Evolutionary conservation across 371 early-diverging fungal genomes (phyloP), one percentile per base, ranked within the genome.

Genomic region (Syncephalis fuscata): DNA sequence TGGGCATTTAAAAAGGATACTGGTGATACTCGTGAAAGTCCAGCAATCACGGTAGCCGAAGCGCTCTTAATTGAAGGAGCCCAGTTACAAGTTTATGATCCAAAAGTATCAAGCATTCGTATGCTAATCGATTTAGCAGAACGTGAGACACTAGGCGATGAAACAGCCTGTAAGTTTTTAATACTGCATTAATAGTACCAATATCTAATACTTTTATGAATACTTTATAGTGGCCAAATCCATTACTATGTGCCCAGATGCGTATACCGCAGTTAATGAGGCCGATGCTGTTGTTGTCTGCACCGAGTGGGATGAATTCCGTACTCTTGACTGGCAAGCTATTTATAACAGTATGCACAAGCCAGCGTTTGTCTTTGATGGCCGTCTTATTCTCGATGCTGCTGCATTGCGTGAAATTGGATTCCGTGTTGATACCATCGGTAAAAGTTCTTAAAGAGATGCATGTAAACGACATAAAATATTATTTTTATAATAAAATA

Each of bases 1-100:
- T 94, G 92, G 59, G 92, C 95, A 7, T 94, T 87, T 74, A 94
- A 94, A 73, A 87, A 87, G 73, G 85, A 90, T 55, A 94, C 92
- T 21, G 90, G 90, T 46, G 95, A 94, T 63, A 86, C 95, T 27
- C 78, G 94, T 53, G 91, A 91, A 68, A 84, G 88, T 42, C 87
- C 95, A 26, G 91, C 95, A 41, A 88, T 88, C 47, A 74, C 79
- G 3, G 63, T 94, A 46, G 73, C 76, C 64, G 77, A 82, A 63
- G 75, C 76, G 59, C 78, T 92, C 45, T 66, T 91, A 45, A 71
- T 79, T 59, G 87, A 86, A 56, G 77, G 73, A 36, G 92, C 92
- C 20, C 65, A 67, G 27, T 66, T 94, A 46, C 65, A 71, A 41
- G 74, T 94, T 54, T 91, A 88, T 60, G 95, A 94, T 57, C 95